Evolutionary conservation across 2,329 filamentous ascomycete species (phyloP).

Genomic region (Pseudogymnoascus sp.): DNA sequence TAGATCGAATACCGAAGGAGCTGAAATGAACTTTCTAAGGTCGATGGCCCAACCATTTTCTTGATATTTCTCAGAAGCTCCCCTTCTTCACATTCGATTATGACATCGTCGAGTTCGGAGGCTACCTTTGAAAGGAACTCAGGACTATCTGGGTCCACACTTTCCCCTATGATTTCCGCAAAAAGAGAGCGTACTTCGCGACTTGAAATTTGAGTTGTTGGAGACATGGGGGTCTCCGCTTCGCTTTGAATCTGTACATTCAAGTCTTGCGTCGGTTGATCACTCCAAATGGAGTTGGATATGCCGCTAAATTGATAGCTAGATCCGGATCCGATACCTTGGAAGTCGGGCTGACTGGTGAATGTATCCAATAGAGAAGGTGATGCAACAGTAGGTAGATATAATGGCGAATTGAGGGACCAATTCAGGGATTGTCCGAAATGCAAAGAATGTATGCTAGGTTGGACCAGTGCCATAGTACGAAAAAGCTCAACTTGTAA

Average conservation of each 20-base stretch:
- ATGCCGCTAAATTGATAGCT: conserved; percentile 7
- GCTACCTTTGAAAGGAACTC: conserved; percentile 11
- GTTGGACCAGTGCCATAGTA: neutral
- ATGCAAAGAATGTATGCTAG: conserved; percentile 8
- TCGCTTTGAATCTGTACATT: conserved; percentile 4
- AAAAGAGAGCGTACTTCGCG: conserved; percentile 12
- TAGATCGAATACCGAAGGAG: too few species aligned
- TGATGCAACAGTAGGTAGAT: neutral
- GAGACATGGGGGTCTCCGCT: conserved; percentile 2
- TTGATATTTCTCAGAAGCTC: conserved; percentile 5
- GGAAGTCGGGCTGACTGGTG: neutral
- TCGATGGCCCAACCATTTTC: too few species aligned
- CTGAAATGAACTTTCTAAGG: too few species aligned
- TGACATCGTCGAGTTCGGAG: conserved; percentile 14
- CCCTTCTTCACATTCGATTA: conserved; percentile 17
- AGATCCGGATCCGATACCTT: neutral
- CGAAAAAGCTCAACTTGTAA: conserved; percentile 11
- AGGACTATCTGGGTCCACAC: neutral
- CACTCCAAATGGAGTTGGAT: neutral
- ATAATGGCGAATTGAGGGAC: neutral
- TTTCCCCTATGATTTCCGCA: conserved; percentile 11
- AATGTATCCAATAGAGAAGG: conserved; percentile 4
- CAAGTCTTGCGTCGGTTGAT: neutral
- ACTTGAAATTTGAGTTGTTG: neutral
- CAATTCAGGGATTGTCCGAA: neutral